A percentile compares a stretch with the other conserved stretches of the same genome.
phyloP scores from a whole-genome alignment of 257 asterid genomes.

The Solanum dulcamara region DNA sequence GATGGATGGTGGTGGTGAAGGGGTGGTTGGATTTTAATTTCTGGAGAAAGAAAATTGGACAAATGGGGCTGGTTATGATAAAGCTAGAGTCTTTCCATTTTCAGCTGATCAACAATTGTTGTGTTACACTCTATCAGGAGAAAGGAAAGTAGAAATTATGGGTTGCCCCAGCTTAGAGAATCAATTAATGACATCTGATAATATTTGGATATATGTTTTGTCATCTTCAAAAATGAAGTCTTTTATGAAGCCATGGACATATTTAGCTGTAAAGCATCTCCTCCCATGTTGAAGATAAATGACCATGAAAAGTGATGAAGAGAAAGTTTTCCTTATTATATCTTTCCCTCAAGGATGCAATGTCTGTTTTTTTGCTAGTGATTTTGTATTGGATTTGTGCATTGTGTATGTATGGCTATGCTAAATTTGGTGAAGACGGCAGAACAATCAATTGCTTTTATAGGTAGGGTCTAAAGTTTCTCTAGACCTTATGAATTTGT shows the following conservation, averaged over 20 bases:
- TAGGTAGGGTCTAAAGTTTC: conserved; percentile 12
- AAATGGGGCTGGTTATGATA: background rate
- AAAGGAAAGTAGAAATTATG: background rate
- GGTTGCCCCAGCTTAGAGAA: background rate
- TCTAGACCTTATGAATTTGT: conserved; percentile 11
- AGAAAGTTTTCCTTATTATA: background rate
- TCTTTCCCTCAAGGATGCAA: background rate
- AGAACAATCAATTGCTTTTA: background rate
- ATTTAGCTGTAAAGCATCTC: background rate
- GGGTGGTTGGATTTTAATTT: background rate
- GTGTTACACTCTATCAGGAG: background rate
- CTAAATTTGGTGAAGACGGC: background rate
- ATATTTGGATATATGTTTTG: background rate
- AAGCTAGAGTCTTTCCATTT: background rate
- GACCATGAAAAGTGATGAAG: background rate
- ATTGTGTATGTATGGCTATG: background rate
- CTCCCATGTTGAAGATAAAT: background rate
- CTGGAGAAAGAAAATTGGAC: background rate
- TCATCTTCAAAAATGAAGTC: background rate
- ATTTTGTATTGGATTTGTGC: background rate
- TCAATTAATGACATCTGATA: background rate
- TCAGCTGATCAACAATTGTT: background rate
- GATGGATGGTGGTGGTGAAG: background rate
- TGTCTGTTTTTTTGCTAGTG: background rate
- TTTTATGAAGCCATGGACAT: background rate